phyloP scores from a whole-genome alignment of 345 rosid genomes.

The Eucalyptus decipiens region DNA sequence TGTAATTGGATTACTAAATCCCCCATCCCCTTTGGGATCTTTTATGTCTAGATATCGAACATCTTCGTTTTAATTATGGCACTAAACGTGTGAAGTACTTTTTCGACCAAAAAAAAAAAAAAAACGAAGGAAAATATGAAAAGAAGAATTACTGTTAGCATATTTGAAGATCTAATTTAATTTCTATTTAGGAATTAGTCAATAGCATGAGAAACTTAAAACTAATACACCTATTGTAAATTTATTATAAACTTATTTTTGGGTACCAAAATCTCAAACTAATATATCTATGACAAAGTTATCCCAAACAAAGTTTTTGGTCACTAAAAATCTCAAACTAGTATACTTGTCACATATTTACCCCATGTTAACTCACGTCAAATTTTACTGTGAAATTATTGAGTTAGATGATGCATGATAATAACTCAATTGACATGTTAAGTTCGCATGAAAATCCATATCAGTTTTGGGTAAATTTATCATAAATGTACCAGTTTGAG shows the following conservation, averaged over 20 bases:
- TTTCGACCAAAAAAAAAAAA: too few relatives aligned
- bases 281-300: too few relatives aligned
- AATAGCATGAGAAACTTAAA: accelerated
- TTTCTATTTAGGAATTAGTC: not conserved
- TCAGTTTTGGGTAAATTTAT: too few relatives aligned
- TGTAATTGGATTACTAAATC: too few relatives aligned
- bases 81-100: not conserved
- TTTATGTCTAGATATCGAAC: not conserved
- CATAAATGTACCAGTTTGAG: accelerated
- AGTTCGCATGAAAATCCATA: accelerated
- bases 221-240: accelerated
- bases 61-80: not conserved
- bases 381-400: too few relatives aligned
- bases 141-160: not conserved
- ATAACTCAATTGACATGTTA: too few relatives aligned
- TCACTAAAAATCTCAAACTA: accelerated
- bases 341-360: too few relatives aligned
- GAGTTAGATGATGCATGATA: too few relatives aligned
- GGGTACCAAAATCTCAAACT: accelerated
- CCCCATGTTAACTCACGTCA: accelerated
- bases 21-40: not conserved
- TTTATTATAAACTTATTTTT: accelerated
- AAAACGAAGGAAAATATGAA: not conserved
- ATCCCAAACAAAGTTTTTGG: accelerated
- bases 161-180: not conserved